phyloP scores from a whole-genome alignment of 148 eudicot genomes.

The Rhododendron simsii region DNA sequence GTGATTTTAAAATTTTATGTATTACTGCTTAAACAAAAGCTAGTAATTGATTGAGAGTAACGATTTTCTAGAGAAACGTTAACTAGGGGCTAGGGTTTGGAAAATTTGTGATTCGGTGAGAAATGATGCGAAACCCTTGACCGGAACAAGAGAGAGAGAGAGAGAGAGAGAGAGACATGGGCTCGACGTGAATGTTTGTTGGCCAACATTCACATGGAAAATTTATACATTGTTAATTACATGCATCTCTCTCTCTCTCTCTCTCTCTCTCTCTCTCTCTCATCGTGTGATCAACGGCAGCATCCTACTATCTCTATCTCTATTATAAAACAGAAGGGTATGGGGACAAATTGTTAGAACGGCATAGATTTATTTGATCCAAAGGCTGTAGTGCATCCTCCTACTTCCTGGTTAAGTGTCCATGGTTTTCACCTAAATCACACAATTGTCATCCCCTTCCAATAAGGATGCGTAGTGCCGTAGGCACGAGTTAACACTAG shows the following conservation, averaged over 20 bases:
- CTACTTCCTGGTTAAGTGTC: no score
- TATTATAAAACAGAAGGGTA: no score
- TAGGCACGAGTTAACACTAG: no score
- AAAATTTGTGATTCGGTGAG: constrained; percentile 11
- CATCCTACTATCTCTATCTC: not conserved
- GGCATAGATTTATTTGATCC: no score
- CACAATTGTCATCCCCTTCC: no score
- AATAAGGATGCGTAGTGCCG: no score
- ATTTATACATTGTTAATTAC: constrained; percentile 7
- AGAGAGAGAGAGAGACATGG: constrained; percentile 23
- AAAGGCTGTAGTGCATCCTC: no score
- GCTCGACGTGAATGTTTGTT: constrained; percentile 92
- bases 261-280: constrained; percentile 10
- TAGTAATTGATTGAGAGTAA: constrained; percentile 6
- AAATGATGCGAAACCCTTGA: constrained; percentile 28
- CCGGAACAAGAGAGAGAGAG: constrained; percentile 19
- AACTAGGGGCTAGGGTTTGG: constrained; percentile 29
- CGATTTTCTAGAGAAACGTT: constrained; percentile 10
- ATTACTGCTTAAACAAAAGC: not conserved
- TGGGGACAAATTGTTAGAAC: no score
- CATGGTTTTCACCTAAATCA: no score
- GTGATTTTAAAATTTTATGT: not conserved
- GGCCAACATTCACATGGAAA: constrained; percentile 67
- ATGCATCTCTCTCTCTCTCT: constrained; percentile 13
- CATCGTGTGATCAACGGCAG: constrained; percentile 22